Evolutionary conservation across 768 basidiomycete genomes (phyloP).

Genomic region (Phylloporus rhodoxanthus): DNA sequence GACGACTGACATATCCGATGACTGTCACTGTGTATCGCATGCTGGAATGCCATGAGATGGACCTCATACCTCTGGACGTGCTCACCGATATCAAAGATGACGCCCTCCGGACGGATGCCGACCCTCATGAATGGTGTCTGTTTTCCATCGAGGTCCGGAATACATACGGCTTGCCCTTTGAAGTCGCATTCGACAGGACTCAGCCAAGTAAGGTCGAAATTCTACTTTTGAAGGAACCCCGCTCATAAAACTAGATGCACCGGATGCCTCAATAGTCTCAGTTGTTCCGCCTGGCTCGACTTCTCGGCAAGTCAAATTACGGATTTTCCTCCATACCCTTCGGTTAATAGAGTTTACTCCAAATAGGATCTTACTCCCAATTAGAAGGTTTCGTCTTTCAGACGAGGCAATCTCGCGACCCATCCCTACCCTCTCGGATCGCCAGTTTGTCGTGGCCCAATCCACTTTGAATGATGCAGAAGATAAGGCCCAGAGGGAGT

Average conservation of each 20-base stretch:
- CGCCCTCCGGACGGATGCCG: slow-evolving; percentile 36
- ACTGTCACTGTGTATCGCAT: slow-evolving; percentile 94
- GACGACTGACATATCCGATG: slow-evolving; percentile 83
- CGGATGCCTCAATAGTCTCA: slow-evolving; percentile 41
- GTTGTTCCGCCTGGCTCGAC: slow-evolving; percentile 87
- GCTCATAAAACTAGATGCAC: slow-evolving; percentile 31
- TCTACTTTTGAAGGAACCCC: background rate
- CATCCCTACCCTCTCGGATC: slow-evolving; percentile 79
- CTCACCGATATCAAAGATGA: slow-evolving; percentile 19
- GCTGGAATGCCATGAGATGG: slow-evolving; percentile 82
- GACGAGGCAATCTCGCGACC: slow-evolving; percentile 53
- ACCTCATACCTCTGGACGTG: slow-evolving; percentile 58
- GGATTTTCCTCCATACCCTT: background rate
- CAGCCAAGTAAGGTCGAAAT: slow-evolving; percentile 48
- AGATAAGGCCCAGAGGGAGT: slow-evolving; percentile 60
- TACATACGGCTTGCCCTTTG: slow-evolving; percentile 86
- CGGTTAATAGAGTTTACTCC: slow-evolving; percentile 2
- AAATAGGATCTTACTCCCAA: slow-evolving; percentile 58
- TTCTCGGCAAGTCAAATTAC: slow-evolving; percentile 48
- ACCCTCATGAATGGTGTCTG: slow-evolving; percentile 72
- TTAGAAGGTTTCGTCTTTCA: slow-evolving; percentile 63
- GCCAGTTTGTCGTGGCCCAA: slow-evolving; percentile 87
- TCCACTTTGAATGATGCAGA: slow-evolving; percentile 55
- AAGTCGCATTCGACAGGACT: slow-evolving; percentile 67
- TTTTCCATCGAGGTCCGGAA: slow-evolving; percentile 90